A percentile compares a stretch with the other conserved stretches of the same genome.
phyloP scores from a whole-genome alignment of 2,329 filamentous ascomycete species.

The Pseudofabraea citricarpa region DNA sequence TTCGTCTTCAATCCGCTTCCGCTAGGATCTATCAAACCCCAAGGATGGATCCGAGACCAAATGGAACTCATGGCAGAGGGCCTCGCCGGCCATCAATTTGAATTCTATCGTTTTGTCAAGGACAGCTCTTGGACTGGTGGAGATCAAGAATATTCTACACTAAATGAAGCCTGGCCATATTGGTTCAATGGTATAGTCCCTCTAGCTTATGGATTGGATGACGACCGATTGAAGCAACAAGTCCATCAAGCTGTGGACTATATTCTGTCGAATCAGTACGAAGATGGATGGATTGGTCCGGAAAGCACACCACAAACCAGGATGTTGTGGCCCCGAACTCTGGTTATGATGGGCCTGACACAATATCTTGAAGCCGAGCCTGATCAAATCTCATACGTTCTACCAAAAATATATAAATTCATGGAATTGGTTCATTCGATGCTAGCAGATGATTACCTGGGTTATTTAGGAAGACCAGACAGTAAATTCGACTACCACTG shows the following conservation, averaged over 20 bases:
- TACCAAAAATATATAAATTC: conserved; percentile 30
- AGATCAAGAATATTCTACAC: conserved; percentile 42
- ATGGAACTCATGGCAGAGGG: conserved; percentile 40
- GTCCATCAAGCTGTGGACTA: conserved; percentile 39
- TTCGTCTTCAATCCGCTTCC: conserved; percentile 8
- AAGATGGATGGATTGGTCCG: conserved; percentile 54
- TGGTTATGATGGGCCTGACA: conserved; percentile 6
- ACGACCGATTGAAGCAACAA: conserved; percentile 44
- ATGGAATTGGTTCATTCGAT: conserved; percentile 46
- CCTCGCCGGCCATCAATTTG: conserved; percentile 42
- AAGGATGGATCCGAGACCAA: conserved; percentile 44
- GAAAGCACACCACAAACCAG: conserved; percentile 35
- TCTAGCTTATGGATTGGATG: conserved; percentile 45
- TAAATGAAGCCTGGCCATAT: conserved; percentile 47
- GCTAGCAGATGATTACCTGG: conserved; percentile 47
- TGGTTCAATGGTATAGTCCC: conserved; percentile 56
- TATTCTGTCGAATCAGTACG: conserved; percentile 42
- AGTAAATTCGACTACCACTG: conserved; percentile 33
- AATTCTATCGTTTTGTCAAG: conserved; percentile 52
- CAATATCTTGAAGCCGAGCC: conserved; percentile 39
- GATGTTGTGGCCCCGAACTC: conserved; percentile 7
- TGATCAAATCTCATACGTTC: not conserved
- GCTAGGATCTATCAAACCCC: conserved; percentile 32
- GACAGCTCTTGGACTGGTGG: conserved; percentile 48
- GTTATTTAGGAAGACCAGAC: conserved; percentile 37